Evolutionary conservation across 148 eudicot genomes (phyloP), one percentile per base, ranked within the genome.

Genomic region (Cornus florida): DNA sequence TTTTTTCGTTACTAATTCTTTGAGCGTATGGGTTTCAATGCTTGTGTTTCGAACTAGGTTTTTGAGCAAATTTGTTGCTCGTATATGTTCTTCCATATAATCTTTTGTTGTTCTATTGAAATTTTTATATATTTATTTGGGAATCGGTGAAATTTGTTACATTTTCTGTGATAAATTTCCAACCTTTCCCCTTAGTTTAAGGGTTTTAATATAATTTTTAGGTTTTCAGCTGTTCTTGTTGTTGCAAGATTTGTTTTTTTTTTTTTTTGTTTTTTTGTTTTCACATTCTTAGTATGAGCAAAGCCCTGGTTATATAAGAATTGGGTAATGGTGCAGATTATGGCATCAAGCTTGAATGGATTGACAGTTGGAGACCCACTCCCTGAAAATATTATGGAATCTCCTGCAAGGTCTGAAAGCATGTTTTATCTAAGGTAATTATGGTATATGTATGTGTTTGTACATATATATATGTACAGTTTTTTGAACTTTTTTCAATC

Each of bases 261-360:
- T n/a, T 9, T 28, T 28, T 28, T 28, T 28, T 28, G 28, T 57
- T 57, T 57, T 57, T 14, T 17, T 62, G 66, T 62, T 62, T 17
- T 62, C 23, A 62, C 23, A 53, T 53, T 53, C 4, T 53, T 53
- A 53, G 23, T n/a, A 20, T 7, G 6, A 62, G 23, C 19, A 53
- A 12, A 13, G 5, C 12, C 23, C 10, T 59, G 19, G 16, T 23
- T 57, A 13, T 16, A 35, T 28, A 59, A 16, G 35, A 8, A 12
- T 59, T 59, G 19, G 31, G 35, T 32, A 33, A 56, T 48, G 31
- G 0, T 82, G 89, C 94, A 95, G 98, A 89, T 93, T 79, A 95
- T 95, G 98, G 98, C 98, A 50, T 93, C 98, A 53, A 95, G 98
- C 83, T 88, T 93, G 83, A 95, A 95, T 84, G 95, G 98, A 74